Evolutionary conservation across 805 yeast species (phyloP).

Genomic region (Candida nanaspora): DNA sequence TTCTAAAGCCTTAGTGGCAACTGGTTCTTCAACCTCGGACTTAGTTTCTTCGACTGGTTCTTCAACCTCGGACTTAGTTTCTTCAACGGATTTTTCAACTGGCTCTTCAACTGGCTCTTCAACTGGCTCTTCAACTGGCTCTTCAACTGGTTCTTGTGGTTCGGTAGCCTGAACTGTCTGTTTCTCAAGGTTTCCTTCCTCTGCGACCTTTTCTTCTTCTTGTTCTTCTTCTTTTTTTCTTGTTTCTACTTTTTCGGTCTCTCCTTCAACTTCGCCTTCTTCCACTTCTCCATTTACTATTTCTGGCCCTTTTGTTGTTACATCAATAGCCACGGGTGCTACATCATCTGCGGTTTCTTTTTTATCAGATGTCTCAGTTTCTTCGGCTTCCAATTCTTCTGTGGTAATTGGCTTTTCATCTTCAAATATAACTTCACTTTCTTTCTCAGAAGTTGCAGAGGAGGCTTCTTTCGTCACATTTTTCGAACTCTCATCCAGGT

Average conservation of each 20-base stretch:
- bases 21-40: background rate
- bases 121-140: background rate
- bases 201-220: conserved; percentile 2
- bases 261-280: conserved; percentile 4
- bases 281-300: conserved; percentile 12
- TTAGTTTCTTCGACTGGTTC: too few species aligned
- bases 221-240: background rate
- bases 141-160: conserved; percentile 4
- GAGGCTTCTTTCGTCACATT: too few species aligned
- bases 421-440: too few species aligned
- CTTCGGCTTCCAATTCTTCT: too few species aligned
- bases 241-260: conserved; percentile 5
- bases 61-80: conserved; percentile 1
- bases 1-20: background rate
- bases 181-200: background rate
- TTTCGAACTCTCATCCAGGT: too few species aligned
- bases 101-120: background rate
- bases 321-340: too few species aligned
- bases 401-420: too few species aligned
- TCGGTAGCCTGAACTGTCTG: conserved; percentile 6
- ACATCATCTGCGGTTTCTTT: too few species aligned
- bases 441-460: too few species aligned
- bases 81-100: conserved; percentile 4
- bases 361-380: too few species aligned
- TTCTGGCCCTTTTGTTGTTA: too few species aligned